Conservation (phyloP, 305 asterid genomes). For the Fraxinus angustifolia region DNA sequence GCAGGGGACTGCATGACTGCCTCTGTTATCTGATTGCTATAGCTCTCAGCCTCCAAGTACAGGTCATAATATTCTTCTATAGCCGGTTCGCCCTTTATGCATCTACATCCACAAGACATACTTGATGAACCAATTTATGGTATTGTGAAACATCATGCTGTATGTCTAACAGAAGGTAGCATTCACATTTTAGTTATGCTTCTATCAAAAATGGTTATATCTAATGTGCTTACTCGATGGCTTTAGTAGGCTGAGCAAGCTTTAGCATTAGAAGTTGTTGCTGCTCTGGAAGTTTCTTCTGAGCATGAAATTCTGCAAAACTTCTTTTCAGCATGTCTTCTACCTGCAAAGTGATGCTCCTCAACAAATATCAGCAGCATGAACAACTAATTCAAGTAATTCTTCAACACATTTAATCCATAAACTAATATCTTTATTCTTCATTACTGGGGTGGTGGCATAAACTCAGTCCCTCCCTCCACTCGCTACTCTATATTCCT, state of each 20-base stretch:
- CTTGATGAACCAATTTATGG: conserved; percentile 11
- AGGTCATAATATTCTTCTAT: conserved; percentile 88
- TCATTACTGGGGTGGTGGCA: conserved; percentile 7
- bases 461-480: not conserved
- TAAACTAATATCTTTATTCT: conserved; percentile 11
- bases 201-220: conserved; percentile 11
- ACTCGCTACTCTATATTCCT: conserved; percentile 12
- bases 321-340: conserved; percentile 99
- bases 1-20: conserved; percentile 72
- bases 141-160: conserved; percentile 10
- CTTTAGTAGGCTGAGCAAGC: conserved; percentile 70
- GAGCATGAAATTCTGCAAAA: conserved; percentile 99
- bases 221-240: conserved; percentile 65
- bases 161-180: not conserved
- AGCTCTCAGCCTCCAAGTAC: conserved; percentile 64
- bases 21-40: conserved; percentile 47
- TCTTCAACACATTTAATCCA: not conserved
- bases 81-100: conserved; percentile 96
- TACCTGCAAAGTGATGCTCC: conserved; percentile 51
- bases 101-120: conserved; percentile 45
- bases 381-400: conserved; percentile 6
- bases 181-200: conserved; percentile 6
- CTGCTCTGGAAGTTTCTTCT: conserved; percentile 91
- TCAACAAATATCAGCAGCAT: conserved; percentile 23
- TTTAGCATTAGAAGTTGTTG: conserved; percentile 78